Base-by-base conservation (phyloP, 352 stramenopile species). In the Pythium sp. region DNA sequence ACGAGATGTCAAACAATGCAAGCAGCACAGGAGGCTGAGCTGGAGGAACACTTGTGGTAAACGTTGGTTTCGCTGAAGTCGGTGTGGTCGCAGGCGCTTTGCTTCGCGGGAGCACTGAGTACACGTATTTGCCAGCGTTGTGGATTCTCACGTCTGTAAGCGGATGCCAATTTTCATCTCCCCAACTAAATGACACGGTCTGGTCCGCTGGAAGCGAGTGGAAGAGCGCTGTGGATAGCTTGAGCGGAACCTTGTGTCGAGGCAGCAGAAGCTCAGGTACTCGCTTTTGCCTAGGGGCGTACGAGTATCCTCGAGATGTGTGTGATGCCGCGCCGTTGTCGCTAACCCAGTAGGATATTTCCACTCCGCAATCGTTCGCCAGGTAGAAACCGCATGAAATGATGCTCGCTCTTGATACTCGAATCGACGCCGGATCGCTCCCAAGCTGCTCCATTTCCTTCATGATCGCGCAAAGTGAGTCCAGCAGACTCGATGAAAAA, bases 381-480 rank as follows among this genome's bases (percentile, higher is more conserved):
- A 95, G 69, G 43, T 91, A 92, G 63, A 92, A 93, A 0, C 89
- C 87, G 4, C 84, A 95, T 1, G 86, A 92, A 62, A 93, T 91
- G 26, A 92, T 73, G 34, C 80, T 92, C 2, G 81, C 82, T 58
- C 69, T 83, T 8, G 82, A 80, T 5, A 82, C 70, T 15, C 75
- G 78, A 8, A 84, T 75, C 0, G 61, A 11, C 2, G 38, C 47
- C 2, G 58, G 20, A 11, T 58, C 61, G 3, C 53, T 46, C 3
- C 81, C 46, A 0, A 87, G 69, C 3, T 79, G 79, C 36, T 87
- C 80, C 2, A 92, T 76, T 47, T 90, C 84, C 69, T 89, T 91
- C 5, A 54, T 65, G 5, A 89, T 86, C 3, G 76, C 67, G 38
- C 84, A 91, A 30, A 94, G 68, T 0, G 80, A 79, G 56, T 94